phyloP scores from a whole-genome alignment of 345 rosid genomes.

The Gossypium herbaceum region DNA sequence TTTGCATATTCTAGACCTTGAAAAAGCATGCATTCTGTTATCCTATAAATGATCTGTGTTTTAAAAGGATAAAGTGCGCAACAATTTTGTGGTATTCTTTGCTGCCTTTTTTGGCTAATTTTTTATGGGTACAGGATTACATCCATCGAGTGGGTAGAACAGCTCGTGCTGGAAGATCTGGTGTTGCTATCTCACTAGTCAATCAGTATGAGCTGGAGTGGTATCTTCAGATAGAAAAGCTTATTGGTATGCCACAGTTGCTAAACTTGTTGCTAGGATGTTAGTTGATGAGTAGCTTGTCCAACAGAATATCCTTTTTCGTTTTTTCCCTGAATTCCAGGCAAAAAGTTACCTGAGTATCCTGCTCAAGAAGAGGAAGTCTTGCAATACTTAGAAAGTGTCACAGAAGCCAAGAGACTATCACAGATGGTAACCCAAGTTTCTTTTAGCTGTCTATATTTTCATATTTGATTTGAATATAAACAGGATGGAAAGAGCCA shows the following conservation, averaged over 20 bases:
- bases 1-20: background rate
- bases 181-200: conserved; percentile 83
- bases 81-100: background rate
- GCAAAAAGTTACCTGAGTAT: conserved; percentile 67
- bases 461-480: background rate
- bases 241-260: conserved; percentile 50
- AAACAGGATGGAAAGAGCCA: background rate
- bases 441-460: background rate
- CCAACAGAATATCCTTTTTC: background rate
- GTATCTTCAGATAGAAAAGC: conserved; percentile 83
- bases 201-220: conserved; percentile 92
- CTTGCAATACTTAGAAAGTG: conserved; percentile 42
- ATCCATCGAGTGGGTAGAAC: conserved; percentile 66
- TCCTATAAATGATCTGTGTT: background rate
- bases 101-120: background rate
- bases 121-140: conserved; percentile 39
- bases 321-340: conserved; percentile 31
- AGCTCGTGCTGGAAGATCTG: conserved; percentile 92
- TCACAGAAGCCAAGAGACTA: conserved; percentile 13
- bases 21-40: background rate
- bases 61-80: background rate
- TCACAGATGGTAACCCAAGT: conserved; percentile 10
- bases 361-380: conserved; percentile 80
- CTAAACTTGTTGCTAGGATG: background rate
- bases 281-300: background rate